Evolutionary conservation across 371 early-diverging fungal genomes (phyloP).

Genomic region (Mortierella sp.): DNA sequence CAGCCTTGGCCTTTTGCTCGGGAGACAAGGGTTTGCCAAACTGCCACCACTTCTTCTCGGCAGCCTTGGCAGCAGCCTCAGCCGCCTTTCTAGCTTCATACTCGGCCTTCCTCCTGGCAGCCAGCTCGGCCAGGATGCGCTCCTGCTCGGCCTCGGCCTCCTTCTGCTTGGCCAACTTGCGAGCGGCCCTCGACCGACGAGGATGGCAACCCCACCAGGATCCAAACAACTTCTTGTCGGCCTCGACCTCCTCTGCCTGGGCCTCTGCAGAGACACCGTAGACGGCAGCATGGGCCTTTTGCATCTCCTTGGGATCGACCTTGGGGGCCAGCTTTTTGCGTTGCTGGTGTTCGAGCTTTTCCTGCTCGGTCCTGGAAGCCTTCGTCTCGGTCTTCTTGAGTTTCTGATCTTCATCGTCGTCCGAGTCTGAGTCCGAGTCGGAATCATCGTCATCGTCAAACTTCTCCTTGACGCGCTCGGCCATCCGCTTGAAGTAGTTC

Average conservation of each 20-base stretch:
- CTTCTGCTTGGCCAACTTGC: conserved; percentile 38
- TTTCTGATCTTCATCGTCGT: conserved; percentile 19
- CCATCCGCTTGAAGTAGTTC: conserved; percentile 51
- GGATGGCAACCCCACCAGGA: conserved; percentile 53
- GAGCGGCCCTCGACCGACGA: conserved; percentile 42
- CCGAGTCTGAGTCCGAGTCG: conserved; percentile 39
- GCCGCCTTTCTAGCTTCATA: conserved; percentile 30
- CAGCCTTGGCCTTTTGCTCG: conserved; percentile 18
- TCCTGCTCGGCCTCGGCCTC: conserved; percentile 42
- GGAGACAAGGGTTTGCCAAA: conserved; percentile 16
- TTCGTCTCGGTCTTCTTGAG: background rate
- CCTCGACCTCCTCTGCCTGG: conserved; percentile 29
- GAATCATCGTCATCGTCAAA: conserved; percentile 43
- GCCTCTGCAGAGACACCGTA: conserved; percentile 15
- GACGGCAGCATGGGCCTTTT: conserved; percentile 36
- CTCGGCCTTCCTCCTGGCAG: conserved; percentile 34
- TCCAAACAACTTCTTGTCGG: conserved; percentile 48
- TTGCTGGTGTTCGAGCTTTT: conserved; percentile 23
- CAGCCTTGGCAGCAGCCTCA: conserved; percentile 32
- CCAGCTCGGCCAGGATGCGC: conserved; percentile 34
- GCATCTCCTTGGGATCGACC: conserved; percentile 55
- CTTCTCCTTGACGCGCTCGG: conserved; percentile 46
- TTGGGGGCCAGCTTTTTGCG: conserved; percentile 40
- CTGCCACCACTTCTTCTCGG: conserved; percentile 43
- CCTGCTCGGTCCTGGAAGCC: conserved; percentile 26